Percentiles rank a stretch among this genome's conserved stretches.
Conservation (phyloP, 176 grass and related monocot genomes). For the Alopecurus myosuroides region DNA sequence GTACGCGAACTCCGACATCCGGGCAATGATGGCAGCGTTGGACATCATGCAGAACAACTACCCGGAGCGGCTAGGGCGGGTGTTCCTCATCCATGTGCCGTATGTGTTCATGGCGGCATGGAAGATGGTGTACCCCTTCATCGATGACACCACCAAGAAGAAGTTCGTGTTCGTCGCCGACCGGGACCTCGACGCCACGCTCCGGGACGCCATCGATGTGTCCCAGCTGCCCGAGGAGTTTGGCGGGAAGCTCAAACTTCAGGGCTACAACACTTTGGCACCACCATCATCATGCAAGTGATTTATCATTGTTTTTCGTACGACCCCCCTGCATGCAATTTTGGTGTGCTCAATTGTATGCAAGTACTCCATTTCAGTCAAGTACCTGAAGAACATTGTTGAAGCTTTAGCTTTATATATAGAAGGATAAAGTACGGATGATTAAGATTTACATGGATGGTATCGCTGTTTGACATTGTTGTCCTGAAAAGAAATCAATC, state of each 20-base stretch:
- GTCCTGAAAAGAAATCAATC: too few species aligned
- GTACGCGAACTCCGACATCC: constrained; percentile 69
- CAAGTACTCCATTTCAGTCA: too few species aligned
- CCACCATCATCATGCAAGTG: too few species aligned
- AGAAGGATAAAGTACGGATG: too few species aligned
- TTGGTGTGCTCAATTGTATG: too few species aligned
- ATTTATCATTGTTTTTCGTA: too few species aligned
- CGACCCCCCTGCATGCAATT: too few species aligned
- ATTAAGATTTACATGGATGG: too few species aligned
- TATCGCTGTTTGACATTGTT: too few species aligned
- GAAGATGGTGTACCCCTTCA: constrained; percentile 87
- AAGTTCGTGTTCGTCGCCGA: constrained; percentile 75
- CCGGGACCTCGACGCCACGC: constrained; percentile 43
- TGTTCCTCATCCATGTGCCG: constrained; percentile 60
- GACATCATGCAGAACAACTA: constrained; percentile 87
- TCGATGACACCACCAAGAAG: constrained; percentile 78
- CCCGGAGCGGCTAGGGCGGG: constrained; percentile 59
- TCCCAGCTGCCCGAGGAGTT: constrained; percentile 51
- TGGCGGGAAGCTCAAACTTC: constrained; percentile 58
- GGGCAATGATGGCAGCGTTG: constrained; percentile 48
- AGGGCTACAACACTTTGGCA: not conserved
- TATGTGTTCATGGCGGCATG: constrained; percentile 79
- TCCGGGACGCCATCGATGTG: constrained; percentile 61
- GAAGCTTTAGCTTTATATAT: too few species aligned
- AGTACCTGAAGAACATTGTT: too few species aligned